A percentile compares a stretch with the other conserved stretches of the same genome.
Conservation (phyloP, 2,329 filamentous ascomycete genomes). For the Colletotrichum phormii region DNA sequence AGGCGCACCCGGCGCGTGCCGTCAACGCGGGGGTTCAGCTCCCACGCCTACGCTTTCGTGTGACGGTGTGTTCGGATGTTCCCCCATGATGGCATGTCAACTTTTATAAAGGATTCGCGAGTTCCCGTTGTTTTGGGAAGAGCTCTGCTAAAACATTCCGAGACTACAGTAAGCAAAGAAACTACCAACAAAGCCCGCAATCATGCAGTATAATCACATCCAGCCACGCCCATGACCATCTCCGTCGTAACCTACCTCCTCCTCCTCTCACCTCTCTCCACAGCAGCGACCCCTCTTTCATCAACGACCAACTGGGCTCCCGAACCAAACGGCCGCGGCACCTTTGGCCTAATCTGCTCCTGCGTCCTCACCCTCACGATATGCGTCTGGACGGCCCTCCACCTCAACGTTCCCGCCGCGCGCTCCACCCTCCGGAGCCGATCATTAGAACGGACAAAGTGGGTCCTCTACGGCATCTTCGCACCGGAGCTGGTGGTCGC, state of each 20-base stretch:
- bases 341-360: constrained; percentile 44
- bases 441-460: constrained; percentile 38
- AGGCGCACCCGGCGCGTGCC: not conserved
- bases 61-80: too few relatives aligned
- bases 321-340: constrained; percentile 45
- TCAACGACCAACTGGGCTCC: constrained; percentile 14
- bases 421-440: constrained; percentile 18
- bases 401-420: constrained; percentile 47
- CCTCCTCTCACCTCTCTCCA: not conserved
- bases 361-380: constrained; percentile 47
- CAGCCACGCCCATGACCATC: not conserved
- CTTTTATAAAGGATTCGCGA: not conserved
- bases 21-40: not conserved
- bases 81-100: too few relatives aligned
- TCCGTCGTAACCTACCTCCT: not conserved
- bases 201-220: not conserved
- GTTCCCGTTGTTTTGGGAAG: not conserved
- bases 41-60: not conserved
- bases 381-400: constrained; percentile 49
- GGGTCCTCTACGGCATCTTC: constrained; percentile 45
- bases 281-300: not conserved
- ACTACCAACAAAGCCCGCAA: not conserved
- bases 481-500: constrained; percentile 47
- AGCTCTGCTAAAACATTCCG: not conserved
- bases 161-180: not conserved